Percentiles rank a stretch among this genome's conserved stretches.
Conservation (phyloP, 192 early-diverging fungal species). For the Backusella australiensis region DNA sequence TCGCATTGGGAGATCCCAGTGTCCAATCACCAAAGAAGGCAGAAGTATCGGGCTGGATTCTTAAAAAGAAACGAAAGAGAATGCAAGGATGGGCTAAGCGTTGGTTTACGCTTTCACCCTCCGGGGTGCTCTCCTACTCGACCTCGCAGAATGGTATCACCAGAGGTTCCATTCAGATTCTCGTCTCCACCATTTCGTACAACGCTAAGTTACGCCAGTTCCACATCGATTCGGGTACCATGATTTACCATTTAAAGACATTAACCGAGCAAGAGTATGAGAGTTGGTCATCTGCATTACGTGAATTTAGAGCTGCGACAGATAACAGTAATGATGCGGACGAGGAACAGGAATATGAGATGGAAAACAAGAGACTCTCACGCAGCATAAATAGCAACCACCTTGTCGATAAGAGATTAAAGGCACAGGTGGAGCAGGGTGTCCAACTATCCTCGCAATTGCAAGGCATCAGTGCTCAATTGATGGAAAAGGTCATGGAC, state of each 20-base stretch:
- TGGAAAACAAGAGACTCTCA: neutral
- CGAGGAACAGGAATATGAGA: neutral
- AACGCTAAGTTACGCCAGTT: conserved; percentile 66
- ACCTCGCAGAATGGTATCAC: conserved; percentile 65
- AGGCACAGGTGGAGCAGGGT: neutral
- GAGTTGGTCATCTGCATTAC: conserved; percentile 54
- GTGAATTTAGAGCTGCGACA: neutral
- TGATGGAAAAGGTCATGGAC: neutral
- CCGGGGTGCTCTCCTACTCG: conserved; percentile 75
- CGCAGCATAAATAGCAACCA: neutral
- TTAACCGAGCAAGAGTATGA: conserved; percentile 67
- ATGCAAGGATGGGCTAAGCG: conserved; percentile 82
- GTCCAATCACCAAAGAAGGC: conserved; percentile 2
- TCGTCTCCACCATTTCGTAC: conserved; percentile 60
- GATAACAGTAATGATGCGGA: neutral
- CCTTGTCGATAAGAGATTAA: neutral
- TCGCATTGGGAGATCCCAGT: conserved; percentile 43
- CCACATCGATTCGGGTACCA: conserved; percentile 85
- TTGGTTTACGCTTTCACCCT: conserved; percentile 80
- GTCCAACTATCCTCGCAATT: neutral
- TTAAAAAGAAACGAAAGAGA: conserved; percentile 61
- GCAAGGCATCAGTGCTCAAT: neutral
- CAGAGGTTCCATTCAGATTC: conserved; percentile 65
- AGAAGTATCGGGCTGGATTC: conserved; percentile 52
- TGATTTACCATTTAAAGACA: conserved; percentile 83